These are phyloP conservation scores for Colletotrichum somersetense DNA, from an alignment of 2,329 filamentous ascomycete species.

Conservation along the genomic window DNA sequence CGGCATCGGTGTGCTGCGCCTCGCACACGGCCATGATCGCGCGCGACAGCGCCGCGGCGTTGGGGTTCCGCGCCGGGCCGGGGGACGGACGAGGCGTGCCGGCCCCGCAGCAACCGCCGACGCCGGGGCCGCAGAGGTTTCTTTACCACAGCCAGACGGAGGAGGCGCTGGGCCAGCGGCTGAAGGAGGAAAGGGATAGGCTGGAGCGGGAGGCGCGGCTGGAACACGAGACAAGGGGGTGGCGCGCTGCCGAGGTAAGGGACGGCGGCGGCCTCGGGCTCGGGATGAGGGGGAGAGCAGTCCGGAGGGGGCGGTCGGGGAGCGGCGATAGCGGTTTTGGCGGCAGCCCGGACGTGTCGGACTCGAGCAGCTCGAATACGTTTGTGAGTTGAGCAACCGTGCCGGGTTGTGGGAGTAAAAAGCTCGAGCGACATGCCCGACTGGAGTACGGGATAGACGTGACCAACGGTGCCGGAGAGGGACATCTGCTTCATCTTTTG, in stretches of 20 bases:
- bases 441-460: conserved; percentile 3
- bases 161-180: conserved; percentile 38
- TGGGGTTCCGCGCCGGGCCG: background rate
- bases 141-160: conserved; percentile 30
- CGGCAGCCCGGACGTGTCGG: conserved; percentile 23
- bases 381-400: conserved; percentile 20
- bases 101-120: background rate
- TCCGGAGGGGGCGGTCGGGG: conserved; percentile 9
- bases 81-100: background rate
- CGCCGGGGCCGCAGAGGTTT: background rate
- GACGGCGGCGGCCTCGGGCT: background rate
- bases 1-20: conserved; percentile 21
- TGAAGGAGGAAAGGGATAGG: conserved; percentile 36
- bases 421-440: background rate
- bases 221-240: conserved; percentile 16
- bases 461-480: conserved; percentile 1
- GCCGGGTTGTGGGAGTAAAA: background rate
- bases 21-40: conserved; percentile 29
- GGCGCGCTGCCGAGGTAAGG: background rate
- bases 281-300: conserved; percentile 10
- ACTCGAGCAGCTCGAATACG: conserved; percentile 24
- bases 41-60: background rate
- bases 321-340: conserved; percentile 41
- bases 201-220: conserved; percentile 29
- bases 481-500: background rate